Evolutionary conservation across 305 asterid genomes (phyloP).

Genomic region (Nicotiana rustica): DNA sequence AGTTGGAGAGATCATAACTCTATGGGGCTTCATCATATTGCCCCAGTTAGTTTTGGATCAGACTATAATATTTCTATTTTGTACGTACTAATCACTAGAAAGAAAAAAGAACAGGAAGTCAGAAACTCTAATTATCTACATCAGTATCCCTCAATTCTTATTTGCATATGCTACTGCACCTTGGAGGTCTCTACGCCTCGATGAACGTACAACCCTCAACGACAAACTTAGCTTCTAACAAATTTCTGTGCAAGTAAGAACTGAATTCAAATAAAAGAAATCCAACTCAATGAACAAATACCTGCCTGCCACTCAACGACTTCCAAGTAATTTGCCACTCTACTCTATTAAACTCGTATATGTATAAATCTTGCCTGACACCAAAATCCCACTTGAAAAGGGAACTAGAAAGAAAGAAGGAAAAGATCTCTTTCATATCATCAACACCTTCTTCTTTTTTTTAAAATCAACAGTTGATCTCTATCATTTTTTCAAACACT

Average conservation of each 20-base stretch:
- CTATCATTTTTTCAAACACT: conserved; percentile 40
- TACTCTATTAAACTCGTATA: not conserved
- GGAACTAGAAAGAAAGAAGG: not conserved
- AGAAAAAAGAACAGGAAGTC: not conserved
- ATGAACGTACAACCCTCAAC: not conserved
- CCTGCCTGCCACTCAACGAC: not conserved
- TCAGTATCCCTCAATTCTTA: not conserved
- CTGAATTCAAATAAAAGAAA: not conserved
- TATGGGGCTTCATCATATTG: too few species aligned
- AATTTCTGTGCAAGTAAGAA: not conserved
- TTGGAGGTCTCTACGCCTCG: not conserved
- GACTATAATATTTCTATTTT: too few species aligned
- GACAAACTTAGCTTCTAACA: not conserved
- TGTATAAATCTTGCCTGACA: not conserved
- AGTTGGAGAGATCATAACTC: too few species aligned
- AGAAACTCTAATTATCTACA: not conserved
- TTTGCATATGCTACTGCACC: not conserved
- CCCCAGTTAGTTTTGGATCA: too few species aligned
- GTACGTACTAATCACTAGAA: not conserved
- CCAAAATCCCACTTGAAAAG: conserved; percentile 14
- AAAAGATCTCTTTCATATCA: conserved; percentile 27
- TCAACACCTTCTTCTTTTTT: not conserved
- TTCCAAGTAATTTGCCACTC: not conserved
- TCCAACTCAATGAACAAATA: not conserved
- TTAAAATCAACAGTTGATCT: conserved; percentile 6